Base-by-base conservation (phyloP, 257 asterid species). In the Scutellaria barbata region DNA sequence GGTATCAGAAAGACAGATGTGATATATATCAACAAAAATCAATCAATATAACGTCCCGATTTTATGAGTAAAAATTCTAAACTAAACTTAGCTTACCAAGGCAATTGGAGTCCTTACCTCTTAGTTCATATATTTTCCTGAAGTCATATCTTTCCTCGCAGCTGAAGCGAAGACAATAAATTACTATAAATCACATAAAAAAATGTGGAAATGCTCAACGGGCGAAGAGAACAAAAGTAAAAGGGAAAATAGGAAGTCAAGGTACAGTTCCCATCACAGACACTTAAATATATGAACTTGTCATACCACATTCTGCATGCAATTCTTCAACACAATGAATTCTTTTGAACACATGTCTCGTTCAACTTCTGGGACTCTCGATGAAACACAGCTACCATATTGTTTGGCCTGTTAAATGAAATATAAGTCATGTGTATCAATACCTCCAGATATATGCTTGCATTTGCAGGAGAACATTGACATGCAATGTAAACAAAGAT, bases 241-340 rank as follows among this genome's bases (percentile, higher is more conserved):
- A 7, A 18, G 51, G 67, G 56, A 43, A 55, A 71, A 54, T 12
- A 41, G 25, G 17, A 69, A 71, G 63, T 22, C 35, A 14, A 72
- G 66, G 47, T 7, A 14, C 43, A 57, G 45, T 61, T 61, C 61
- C 50, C 63, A 66, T 68, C 69, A 74, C 20, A 42, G 25, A 25
- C 20, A 39, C 30, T 14, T 41, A 53, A 58, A 72, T 41, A 51
- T 33, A 40, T 51, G 59, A 69, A 64, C 63, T 47, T 52, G 47
- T 4, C 85, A 68, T 94, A 91, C 96, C 89, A 82, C 84, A 51
- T 76, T 91, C 81, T 88, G 88, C 96, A 89, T 86, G 90, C 99
- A 94, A 78, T 83, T 85, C 69, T 84, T 81, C 59, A 94, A 85
- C 73, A 73, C 66, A 70, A 86, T 77, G 74, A 94, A 94, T 77